phyloP scores from a whole-genome alignment of 2,329 filamentous ascomycete species.

The Colletotrichum trifolii region DNA sequence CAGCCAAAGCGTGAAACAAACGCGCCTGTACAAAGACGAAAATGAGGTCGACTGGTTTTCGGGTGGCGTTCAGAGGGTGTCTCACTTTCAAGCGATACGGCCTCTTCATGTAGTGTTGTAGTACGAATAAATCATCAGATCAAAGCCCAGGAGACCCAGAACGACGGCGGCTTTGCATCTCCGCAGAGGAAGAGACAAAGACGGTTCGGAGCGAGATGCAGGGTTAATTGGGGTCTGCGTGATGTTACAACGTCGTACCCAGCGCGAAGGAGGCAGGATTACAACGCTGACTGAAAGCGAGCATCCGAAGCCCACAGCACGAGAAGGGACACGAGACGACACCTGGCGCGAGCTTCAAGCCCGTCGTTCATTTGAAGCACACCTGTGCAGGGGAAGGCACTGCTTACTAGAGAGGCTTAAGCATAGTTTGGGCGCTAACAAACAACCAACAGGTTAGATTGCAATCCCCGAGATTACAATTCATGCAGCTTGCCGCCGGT shows the following conservation, averaged over 20 bases:
- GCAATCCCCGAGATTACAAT: too few species aligned
- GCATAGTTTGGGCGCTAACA: too few species aligned
- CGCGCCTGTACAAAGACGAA: constrained; percentile 4
- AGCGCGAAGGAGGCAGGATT: not conserved
- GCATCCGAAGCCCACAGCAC: too few species aligned
- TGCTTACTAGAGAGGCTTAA: too few species aligned
- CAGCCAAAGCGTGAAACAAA: constrained; percentile 27
- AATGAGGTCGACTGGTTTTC: constrained; percentile 9
- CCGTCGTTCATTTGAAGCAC: too few species aligned
- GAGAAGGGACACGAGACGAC: too few species aligned
- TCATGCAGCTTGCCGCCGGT: too few species aligned
- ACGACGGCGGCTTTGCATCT: not conserved
- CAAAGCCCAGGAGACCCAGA: too few species aligned
- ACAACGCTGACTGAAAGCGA: not conserved
- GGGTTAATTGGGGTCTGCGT: not conserved
- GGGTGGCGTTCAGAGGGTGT: not conserved
- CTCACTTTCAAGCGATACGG: constrained; percentile 4
- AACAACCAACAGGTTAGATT: too few species aligned
- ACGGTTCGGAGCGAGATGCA: too few species aligned
- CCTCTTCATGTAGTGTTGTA: not conserved
- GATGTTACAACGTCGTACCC: constrained; percentile 16
- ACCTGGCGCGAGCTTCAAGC: too few species aligned
- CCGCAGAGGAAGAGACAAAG: not conserved
- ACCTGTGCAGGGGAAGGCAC: too few species aligned
- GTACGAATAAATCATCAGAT: not conserved